phyloP scores from a whole-genome alignment of 2,329 filamentous ascomycete species.

The Penicillium sp. region DNA sequence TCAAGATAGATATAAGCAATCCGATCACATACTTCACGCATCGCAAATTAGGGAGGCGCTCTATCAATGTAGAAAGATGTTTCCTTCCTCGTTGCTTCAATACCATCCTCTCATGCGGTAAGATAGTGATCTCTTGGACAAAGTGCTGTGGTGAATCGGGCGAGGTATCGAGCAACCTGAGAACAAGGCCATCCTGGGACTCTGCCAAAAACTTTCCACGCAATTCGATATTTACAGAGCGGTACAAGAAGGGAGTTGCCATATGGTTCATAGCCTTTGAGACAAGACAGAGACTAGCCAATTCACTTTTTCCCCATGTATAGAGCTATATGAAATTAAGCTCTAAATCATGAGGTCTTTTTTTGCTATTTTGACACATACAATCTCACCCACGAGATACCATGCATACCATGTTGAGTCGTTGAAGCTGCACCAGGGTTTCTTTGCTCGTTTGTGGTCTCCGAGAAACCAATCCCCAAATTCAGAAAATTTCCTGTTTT shows the following conservation, averaged over 20 bases:
- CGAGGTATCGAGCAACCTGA: neutral
- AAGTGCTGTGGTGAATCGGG: neutral
- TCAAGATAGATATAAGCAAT: too few relatives aligned
- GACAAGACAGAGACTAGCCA: neutral
- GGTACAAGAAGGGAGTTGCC: neutral
- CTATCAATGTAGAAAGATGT: neutral
- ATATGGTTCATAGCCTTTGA: neutral
- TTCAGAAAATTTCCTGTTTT: too few relatives aligned
- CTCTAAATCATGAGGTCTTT: too few relatives aligned
- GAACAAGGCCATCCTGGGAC: neutral
- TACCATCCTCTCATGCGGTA: neutral
- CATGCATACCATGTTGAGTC: neutral
- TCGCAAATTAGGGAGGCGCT: neutral
- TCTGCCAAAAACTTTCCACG: neutral
- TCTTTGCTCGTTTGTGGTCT: neutral
- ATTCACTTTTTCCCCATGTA: neutral
- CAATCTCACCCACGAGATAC: neutral
- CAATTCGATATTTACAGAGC: neutral
- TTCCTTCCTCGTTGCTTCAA: neutral
- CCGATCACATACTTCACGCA: too few relatives aligned
- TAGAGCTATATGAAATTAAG: neutral
- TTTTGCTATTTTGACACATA: neutral
- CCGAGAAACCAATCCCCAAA: too few relatives aligned
- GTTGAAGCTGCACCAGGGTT: neutral
- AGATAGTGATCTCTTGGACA: neutral